Base-by-base conservation (phyloP, 2,329 filamentous ascomycete genomes). In the Colletotrichum magnum region DNA sequence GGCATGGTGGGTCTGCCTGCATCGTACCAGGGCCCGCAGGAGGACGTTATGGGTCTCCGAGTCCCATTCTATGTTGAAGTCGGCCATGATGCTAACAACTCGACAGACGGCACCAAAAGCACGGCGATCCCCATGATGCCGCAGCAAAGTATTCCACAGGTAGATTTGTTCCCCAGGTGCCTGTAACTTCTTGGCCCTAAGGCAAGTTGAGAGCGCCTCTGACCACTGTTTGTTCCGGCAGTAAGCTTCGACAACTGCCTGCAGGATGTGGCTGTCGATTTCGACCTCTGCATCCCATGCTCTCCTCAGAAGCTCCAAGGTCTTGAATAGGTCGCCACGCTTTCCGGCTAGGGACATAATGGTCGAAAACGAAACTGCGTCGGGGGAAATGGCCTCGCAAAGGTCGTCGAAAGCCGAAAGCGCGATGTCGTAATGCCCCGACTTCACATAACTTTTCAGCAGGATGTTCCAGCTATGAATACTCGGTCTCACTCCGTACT, bases 91-190 rank as follows among this genome's bases (percentile, higher is more conserved):
- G 43, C 80, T 78, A 24, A 89, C 79, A 6, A 88, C 65, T 5
- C 79, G 81, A 73, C 88, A 85, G 61, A 88, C 81, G 56, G 80
- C 80, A n/a, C 76, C 76, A 6, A 89, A 77, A 60, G 86, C 83
- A 64, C 91, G 87, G 6, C 87, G 85, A 64, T 88, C 82, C 6
- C 93, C 93, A 77, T 94, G 87, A 69, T 92, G 88, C 64, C 87
- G 85, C 5, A 98, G 82, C 39, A 98, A 81, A 61, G 89, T 85
- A 76, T 98, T 97, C 93, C 93, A 98, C 75, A 94, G 88, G 39
- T 85, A 83, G 2, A 90, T 90, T 24, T 87, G 82, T 5, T 75
- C 72, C n/a, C 79, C 80, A 2, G 85, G 82, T 1, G 89, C 85
- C 18, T 84, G 81, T 70, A 85, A 83, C 13, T 80, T 79, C 24